phyloP scores from a whole-genome alignment of 1,284 basidiomycete species.

The Ustilago loliicola region DNA sequence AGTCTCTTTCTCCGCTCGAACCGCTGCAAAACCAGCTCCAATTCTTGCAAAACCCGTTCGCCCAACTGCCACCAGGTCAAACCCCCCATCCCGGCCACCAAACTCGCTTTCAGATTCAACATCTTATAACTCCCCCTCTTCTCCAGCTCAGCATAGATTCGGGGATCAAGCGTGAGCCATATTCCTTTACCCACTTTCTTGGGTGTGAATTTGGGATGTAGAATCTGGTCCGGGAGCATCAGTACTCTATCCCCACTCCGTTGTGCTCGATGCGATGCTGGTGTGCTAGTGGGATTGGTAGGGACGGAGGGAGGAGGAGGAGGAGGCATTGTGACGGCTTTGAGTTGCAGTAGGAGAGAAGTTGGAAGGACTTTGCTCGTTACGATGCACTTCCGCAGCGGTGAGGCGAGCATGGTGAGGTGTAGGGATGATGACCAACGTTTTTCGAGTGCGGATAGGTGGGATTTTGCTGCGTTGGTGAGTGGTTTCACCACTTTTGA shows the following conservation, averaged over 20 bases:
- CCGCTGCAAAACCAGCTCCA: not conserved
- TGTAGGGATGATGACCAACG: constrained; percentile 32
- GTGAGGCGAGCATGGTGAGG: constrained; percentile 29
- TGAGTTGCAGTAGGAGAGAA: constrained; percentile 33
- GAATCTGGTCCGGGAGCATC: constrained; percentile 28
- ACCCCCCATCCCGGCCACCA: constrained; percentile 5
- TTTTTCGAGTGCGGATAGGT: constrained; percentile 17
- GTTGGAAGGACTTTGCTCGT: constrained; percentile 32
- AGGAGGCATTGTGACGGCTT: constrained; percentile 26
- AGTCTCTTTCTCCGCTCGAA: constrained; percentile 9
- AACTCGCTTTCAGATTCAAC: constrained; percentile 11
- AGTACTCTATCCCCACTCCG: not conserved
- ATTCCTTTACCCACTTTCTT: constrained; percentile 17
- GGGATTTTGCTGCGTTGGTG: not conserved
- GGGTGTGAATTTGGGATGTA: constrained; percentile 19
- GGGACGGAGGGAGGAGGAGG: not conserved
- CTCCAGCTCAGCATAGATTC: constrained; percentile 7
- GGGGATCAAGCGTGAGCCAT: constrained; percentile 22
- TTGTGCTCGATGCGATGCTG: not conserved
- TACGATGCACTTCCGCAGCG: constrained; percentile 43
- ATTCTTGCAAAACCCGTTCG: constrained; percentile 29
- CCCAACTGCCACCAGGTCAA: constrained; percentile 29
- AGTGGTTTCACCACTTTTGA: not conserved
- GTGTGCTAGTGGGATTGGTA: not conserved
- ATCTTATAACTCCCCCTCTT: constrained; percentile 10